phyloP scores from a whole-genome alignment of 2,329 filamentous ascomycete species.

The Botrytis porri region DNA sequence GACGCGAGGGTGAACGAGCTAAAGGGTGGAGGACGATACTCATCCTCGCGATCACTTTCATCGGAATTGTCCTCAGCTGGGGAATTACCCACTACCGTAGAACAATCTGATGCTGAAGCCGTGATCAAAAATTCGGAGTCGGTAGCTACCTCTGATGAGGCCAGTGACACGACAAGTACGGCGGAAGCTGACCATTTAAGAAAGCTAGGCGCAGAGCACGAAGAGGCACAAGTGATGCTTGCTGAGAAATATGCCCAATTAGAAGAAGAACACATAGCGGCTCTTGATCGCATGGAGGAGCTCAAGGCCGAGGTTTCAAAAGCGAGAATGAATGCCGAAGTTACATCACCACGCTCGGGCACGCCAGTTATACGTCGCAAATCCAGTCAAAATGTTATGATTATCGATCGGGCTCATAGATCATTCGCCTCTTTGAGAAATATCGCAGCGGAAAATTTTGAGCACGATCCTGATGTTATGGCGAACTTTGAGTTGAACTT shows the following conservation, averaged over 20 bases:
- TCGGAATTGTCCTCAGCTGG: conserved; percentile 88
- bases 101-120: conserved; percentile 59
- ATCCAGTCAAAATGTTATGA: conserved; percentile 84
- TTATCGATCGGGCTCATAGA: conserved; percentile 85
- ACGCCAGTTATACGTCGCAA: conserved; percentile 86
- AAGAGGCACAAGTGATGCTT: conserved; percentile 69
- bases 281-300: conserved; percentile 82
- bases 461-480: conserved; percentile 75
- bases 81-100: conserved; percentile 66
- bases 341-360: conserved; percentile 57
- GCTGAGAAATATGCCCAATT: conserved; percentile 78
- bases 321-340: conserved; percentile 55
- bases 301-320: conserved; percentile 83
- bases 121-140: conserved; percentile 40
- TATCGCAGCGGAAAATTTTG: conserved; percentile 83
- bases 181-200: conserved; percentile 71
- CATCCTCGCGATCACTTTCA: conserved; percentile 86
- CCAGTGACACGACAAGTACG: conserved; percentile 47
- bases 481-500: conserved; percentile 92
- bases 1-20: conserved; percentile 68
- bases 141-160: conserved; percentile 35
- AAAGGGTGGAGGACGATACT: conserved; percentile 64
- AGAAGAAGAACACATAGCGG: conserved; percentile 75
- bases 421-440: conserved; percentile 88
- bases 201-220: conserved; percentile 70